phyloP scores from a whole-genome alignment of 2,329 filamentous ascomycete species.

The Aspergillus oerlinghausenensis region DNA sequence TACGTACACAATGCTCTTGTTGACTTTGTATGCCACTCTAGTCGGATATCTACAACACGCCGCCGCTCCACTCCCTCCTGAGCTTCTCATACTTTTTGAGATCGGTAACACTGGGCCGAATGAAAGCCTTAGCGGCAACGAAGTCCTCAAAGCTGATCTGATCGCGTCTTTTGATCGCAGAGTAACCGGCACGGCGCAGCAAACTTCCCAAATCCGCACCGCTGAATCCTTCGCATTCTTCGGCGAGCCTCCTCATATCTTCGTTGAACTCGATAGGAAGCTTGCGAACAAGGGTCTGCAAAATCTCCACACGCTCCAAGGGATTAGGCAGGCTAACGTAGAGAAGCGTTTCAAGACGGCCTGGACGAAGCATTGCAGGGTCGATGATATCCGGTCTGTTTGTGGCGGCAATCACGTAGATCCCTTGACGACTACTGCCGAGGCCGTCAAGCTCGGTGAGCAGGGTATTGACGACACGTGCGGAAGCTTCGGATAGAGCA shows the following conservation, averaged over 20 bases:
- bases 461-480: constrained; percentile 88
- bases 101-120: constrained; percentile 52
- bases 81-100: constrained; percentile 54
- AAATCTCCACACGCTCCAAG: constrained; percentile 77
- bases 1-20: background rate
- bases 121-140: constrained; percentile 35
- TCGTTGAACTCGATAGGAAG: constrained; percentile 50
- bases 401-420: constrained; percentile 92
- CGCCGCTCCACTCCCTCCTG: constrained; percentile 45
- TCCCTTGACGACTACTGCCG: constrained; percentile 66
- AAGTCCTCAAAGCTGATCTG: constrained; percentile 45
- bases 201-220: constrained; percentile 61
- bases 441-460: constrained; percentile 92
- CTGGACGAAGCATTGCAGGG: constrained; percentile 86
- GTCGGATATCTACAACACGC: constrained; percentile 22
- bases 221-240: constrained; percentile 73
- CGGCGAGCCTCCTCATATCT: constrained; percentile 60
- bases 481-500: constrained; percentile 72
- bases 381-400: constrained; percentile 97
- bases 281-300: constrained; percentile 59
- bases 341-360: constrained; percentile 79
- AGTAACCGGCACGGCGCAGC: constrained; percentile 55
- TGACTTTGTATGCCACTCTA: background rate
- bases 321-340: constrained; percentile 82
- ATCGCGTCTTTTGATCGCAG: constrained; percentile 48